Evolutionary conservation across 257 asterid species (phyloP).

Genomic region (Capsicum rhomboideum): DNA sequence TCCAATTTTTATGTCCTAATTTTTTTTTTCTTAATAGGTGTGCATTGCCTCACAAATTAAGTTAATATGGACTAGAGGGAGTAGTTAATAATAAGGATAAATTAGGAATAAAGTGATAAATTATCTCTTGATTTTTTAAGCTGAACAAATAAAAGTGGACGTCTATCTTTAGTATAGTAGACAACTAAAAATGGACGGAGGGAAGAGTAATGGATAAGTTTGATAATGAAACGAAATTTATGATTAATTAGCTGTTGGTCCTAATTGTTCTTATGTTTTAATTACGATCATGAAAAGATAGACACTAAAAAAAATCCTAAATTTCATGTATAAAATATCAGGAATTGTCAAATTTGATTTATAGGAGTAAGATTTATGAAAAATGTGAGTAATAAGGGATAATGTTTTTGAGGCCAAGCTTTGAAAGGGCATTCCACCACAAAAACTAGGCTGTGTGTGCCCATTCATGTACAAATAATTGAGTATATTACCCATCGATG

Average conservation of each 20-base stretch:
- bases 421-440: slow-evolving; percentile 3
- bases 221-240: not conserved
- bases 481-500: not conserved
- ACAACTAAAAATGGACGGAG: too few relatives aligned
- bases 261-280: not conserved
- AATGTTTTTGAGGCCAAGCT: slow-evolving; percentile 28
- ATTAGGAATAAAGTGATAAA: too few relatives aligned
- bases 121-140: too few relatives aligned
- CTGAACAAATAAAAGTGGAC: too few relatives aligned
- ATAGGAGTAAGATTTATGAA: not conserved
- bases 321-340: not conserved
- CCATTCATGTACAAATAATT: not conserved
- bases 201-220: not conserved
- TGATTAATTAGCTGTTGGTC: not conserved
- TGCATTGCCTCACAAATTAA: too few relatives aligned
- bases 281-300: not conserved
- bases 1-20: too few relatives aligned
- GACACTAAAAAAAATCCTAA: not conserved
- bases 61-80: too few relatives aligned
- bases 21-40: too few relatives aligned
- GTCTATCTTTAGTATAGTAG: too few relatives aligned
- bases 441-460: not conserved
- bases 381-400: slow-evolving; percentile 7
- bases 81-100: too few relatives aligned
- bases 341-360: not conserved